These are phyloP conservation scores for Venturia asperata DNA, from an alignment of 2,329 filamentous ascomycete species.

Conservation along the genomic window DNA sequence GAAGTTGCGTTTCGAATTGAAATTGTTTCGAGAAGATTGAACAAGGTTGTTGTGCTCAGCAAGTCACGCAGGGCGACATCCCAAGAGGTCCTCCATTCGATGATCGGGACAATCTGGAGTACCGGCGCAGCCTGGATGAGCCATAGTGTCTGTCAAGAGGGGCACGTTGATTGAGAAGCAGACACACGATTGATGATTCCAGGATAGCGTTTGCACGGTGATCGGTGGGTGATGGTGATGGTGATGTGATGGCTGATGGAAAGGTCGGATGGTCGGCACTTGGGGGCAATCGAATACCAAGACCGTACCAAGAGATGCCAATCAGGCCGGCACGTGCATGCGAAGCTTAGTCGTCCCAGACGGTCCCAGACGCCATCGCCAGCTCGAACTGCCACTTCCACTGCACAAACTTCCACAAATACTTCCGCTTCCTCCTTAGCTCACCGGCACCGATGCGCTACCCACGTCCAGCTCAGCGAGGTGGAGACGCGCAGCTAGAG, in stretches of 20 bases:
- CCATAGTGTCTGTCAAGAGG: not conserved
- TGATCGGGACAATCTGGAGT: too few relatives aligned
- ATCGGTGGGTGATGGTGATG: not conserved
- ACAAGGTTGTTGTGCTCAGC: not conserved
- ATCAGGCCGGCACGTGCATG: not conserved
- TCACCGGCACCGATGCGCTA: not conserved
- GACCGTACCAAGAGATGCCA: not conserved
- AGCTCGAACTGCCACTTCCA: not conserved
- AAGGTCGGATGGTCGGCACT: not conserved
- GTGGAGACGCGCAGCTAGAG: not conserved
- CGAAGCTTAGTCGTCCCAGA: not conserved
- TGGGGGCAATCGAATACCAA: not conserved
- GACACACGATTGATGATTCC: not conserved
- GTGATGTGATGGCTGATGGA: not conserved
- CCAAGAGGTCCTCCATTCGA: too few relatives aligned
- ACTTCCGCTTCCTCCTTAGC: not conserved
- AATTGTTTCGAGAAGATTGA: slow-evolving; percentile 4
- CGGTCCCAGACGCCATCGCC: not conserved
- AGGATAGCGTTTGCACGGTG: too few relatives aligned
- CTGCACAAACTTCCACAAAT: too few relatives aligned
- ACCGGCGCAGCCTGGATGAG: too few relatives aligned
- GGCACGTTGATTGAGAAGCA: not conserved
- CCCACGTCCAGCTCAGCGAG: not conserved
- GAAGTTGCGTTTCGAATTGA: slow-evolving; percentile 5
- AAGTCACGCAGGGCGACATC: not conserved